Conservation (phyloP, 306 rosid species). For the Coriaria nepalensis region DNA sequence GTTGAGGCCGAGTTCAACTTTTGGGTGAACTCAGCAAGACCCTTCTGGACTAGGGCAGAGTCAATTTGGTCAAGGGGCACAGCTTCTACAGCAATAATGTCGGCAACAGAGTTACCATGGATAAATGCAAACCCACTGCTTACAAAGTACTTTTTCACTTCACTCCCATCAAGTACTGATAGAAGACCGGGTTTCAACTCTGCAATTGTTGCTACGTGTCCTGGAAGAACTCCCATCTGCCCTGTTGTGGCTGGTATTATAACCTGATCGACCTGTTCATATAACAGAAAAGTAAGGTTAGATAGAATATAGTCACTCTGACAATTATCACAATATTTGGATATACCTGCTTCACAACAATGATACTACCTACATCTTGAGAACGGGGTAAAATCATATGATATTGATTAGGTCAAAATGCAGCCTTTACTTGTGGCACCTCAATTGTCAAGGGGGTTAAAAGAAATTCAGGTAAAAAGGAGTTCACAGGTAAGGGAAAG, state of each 20-base stretch:
- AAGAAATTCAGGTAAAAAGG: no score
- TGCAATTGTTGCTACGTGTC: constrained; percentile 93
- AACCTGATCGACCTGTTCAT: constrained; percentile 81
- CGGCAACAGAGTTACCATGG: constrained; percentile 85
- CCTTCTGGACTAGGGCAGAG: constrained; percentile 68
- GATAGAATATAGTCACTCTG: background rate
- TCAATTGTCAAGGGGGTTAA: no score
- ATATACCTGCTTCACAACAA: no score
- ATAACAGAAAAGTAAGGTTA: background rate
- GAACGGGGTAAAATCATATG: no score
- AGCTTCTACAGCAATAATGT: constrained; percentile 79
- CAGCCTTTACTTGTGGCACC: no score
- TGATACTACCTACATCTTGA: no score
- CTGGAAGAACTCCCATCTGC: constrained; percentile 99
- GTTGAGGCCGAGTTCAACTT: constrained; percentile 83
- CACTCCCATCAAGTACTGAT: constrained; percentile 75
- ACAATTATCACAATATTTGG: no score
- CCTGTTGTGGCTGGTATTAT: constrained; percentile 95
- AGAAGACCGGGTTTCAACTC: constrained; percentile 91
- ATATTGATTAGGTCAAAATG: no score
- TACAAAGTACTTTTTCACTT: constrained; percentile 59
- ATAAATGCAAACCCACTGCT: constrained; percentile 92
- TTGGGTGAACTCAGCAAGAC: constrained; percentile 88
- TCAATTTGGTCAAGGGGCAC: constrained; percentile 74
- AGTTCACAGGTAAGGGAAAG: no score